These are phyloP conservation scores for Balamuthia mandrillaris DNA, from an alignment of 208 protist species.

Conservation along the genomic window DNA sequence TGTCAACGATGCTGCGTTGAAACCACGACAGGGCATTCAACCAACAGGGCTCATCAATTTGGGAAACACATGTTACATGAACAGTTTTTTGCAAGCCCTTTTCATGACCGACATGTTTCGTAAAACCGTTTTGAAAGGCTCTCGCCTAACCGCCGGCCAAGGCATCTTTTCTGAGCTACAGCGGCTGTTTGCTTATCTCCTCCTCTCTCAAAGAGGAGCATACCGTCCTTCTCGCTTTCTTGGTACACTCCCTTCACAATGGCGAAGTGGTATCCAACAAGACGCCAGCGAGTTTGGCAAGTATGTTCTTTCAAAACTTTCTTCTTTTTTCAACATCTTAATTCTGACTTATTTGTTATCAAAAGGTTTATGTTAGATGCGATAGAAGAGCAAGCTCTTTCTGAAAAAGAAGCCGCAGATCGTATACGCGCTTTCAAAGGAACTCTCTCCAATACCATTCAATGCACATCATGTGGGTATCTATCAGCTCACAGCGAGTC, in stretches of 20 bases:
- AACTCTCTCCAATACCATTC: not conserved
- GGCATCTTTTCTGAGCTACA: not conserved
- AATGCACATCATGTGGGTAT: not conserved
- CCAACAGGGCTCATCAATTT: not conserved
- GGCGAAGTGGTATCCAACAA: not conserved
- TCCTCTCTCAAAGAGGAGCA: not conserved
- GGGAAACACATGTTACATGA: slow-evolving; percentile 35
- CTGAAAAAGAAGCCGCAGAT: no score
- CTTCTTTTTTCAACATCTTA: not conserved
- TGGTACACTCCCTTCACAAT: not conserved
- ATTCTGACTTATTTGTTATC: no score
- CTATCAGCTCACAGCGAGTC: not conserved
- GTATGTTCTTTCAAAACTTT: not conserved
- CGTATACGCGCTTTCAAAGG: not conserved
- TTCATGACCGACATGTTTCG: slow-evolving; percentile 14
- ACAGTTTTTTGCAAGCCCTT: not conserved
- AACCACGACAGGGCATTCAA: not conserved
- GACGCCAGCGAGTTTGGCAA: not conserved
- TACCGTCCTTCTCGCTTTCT: not conserved
- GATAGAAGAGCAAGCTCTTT: no score
- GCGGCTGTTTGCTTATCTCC: not conserved
- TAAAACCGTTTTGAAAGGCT: not conserved
- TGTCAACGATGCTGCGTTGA: not conserved
- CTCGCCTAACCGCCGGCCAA: not conserved
- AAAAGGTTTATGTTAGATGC: no score